phyloP scores from a whole-genome alignment of 352 stramenopile species.

The Phytophthora pluvialis region DNA sequence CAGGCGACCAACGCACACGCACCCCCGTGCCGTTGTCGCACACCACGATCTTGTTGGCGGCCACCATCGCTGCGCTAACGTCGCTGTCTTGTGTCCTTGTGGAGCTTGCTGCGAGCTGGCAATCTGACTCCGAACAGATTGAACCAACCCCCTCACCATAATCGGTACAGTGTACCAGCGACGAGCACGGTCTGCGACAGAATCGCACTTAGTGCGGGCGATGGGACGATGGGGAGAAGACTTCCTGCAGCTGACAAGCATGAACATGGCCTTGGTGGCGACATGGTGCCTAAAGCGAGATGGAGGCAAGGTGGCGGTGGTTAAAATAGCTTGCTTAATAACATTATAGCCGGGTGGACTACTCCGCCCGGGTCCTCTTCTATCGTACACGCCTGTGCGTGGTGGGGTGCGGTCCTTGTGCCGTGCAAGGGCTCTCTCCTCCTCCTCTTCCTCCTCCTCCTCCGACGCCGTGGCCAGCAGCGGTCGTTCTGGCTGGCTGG shows the following conservation, averaged over 20 bases:
- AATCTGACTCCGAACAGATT: slow-evolving; percentile 21
- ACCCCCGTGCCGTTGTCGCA: slow-evolving; percentile 90
- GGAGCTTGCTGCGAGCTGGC: background rate
- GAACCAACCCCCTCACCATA: slow-evolving; percentile 18
- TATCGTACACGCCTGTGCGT: slow-evolving; percentile 28
- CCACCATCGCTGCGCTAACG: slow-evolving; percentile 58
- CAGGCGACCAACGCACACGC: too few species aligned
- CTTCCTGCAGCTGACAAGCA: background rate
- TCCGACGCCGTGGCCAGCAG: slow-evolving; percentile 1
- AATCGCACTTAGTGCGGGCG: slow-evolving; percentile 10
- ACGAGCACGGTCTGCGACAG: background rate
- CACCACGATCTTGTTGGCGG: slow-evolving; percentile 89
- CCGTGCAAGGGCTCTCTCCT: slow-evolving; percentile 7
- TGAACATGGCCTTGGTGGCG: background rate
- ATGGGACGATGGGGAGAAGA: background rate
- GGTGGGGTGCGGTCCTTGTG: slow-evolving; percentile 1
- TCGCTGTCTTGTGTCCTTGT: background rate
- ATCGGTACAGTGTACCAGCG: slow-evolving; percentile 13
- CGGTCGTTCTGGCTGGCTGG: background rate
- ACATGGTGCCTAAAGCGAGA: too few species aligned
- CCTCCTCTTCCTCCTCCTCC: slow-evolving; percentile 2
- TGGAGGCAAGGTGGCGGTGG: background rate
- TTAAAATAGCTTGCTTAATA: slow-evolving; percentile 41
- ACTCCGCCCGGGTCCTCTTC: slow-evolving; percentile 5
- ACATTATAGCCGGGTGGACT: slow-evolving; percentile 25